Evolutionary conservation across 257 asterid species (phyloP).

Genomic region (Phtheirospermum japonicum): DNA sequence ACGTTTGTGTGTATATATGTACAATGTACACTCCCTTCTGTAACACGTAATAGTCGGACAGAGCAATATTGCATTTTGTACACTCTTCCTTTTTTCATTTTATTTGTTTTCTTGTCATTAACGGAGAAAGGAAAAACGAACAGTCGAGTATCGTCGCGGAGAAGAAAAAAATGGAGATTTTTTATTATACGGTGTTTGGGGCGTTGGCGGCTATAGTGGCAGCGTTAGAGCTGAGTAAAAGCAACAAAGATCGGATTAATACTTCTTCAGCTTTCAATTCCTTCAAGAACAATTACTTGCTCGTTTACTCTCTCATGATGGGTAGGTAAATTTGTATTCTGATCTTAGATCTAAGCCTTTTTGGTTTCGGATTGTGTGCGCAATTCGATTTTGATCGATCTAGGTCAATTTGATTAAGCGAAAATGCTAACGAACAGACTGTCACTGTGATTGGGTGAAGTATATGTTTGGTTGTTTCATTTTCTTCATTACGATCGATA

Average conservation of each 20-base stretch:
- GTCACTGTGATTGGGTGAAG: slow-evolving; percentile 8
- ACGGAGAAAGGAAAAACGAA: slow-evolving; percentile 2
- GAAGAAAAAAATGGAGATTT: slow-evolving; percentile 50
- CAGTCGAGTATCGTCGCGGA: slow-evolving; percentile 19
- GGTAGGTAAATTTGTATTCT: slow-evolving; percentile 40
- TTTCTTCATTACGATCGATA: no score
- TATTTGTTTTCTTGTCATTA: background rate
- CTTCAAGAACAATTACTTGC: slow-evolving; percentile 61
- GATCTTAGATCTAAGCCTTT: slow-evolving; percentile 37
- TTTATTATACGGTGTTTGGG: slow-evolving; percentile 60
- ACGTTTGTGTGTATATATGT: background rate
- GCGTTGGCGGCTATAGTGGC: slow-evolving; percentile 55
- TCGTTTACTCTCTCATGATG: slow-evolving; percentile 78
- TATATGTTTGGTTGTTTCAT: background rate
- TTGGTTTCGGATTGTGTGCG: slow-evolving; percentile 11
- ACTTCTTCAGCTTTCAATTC: slow-evolving; percentile 55
- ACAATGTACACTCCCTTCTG: background rate
- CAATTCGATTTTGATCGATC: slow-evolving; percentile 29
- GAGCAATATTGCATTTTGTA: slow-evolving; percentile 14
- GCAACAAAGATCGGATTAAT: slow-evolving; percentile 59
- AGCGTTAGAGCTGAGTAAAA: slow-evolving; percentile 56
- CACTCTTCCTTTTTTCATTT: slow-evolving; percentile 6
- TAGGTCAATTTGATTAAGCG: slow-evolving; percentile 10
- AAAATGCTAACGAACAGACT: slow-evolving; percentile 8
- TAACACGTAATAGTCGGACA: no score